phyloP scores from a whole-genome alignment of 2,329 filamentous ascomycete genomes.

The Aspergillus sp. region DNA sequence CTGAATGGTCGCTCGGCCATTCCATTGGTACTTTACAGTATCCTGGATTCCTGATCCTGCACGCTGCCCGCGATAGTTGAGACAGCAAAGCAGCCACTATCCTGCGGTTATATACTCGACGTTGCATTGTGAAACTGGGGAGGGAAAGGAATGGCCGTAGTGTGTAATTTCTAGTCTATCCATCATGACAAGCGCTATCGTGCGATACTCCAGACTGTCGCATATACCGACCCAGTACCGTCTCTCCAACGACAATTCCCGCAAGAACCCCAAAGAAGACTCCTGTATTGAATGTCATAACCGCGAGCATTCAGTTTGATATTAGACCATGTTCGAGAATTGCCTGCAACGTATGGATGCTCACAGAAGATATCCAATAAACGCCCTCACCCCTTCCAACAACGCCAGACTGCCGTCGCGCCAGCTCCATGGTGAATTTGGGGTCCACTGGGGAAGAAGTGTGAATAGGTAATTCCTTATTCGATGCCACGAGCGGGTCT shows the following conservation, averaged over 20 bases:
- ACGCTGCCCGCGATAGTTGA: too few relatives aligned
- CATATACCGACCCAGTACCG: conserved; percentile 12
- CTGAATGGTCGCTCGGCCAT: too few relatives aligned
- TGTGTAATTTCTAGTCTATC: neutral
- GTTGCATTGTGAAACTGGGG: too few relatives aligned
- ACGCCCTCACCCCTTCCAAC: conserved; percentile 8
- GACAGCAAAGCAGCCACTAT: too few relatives aligned
- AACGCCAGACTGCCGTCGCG: conserved; percentile 2
- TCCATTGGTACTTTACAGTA: too few relatives aligned
- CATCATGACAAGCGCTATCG: conserved; percentile 14
- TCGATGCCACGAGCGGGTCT: neutral
- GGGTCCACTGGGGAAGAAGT: neutral
- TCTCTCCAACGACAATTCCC: conserved; percentile 11
- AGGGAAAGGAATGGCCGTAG: too few relatives aligned
- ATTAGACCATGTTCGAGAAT: too few relatives aligned
- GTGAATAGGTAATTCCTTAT: neutral
- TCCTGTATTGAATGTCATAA: conserved; percentile 18
- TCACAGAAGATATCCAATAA: conserved; percentile 15
- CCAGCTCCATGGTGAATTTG: conserved; percentile 1
- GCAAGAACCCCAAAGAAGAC: conserved; percentile 12
- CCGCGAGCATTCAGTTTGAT: conserved; percentile 13
- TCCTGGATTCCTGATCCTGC: too few relatives aligned
- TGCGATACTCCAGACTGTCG: conserved; percentile 3
- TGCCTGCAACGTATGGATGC: neutral
- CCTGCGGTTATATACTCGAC: too few relatives aligned